Evolutionary conservation across 208 protist species (phyloP), one percentile per base, ranked within the genome.

Genomic region (Herpetomonas muscarum): DNA sequence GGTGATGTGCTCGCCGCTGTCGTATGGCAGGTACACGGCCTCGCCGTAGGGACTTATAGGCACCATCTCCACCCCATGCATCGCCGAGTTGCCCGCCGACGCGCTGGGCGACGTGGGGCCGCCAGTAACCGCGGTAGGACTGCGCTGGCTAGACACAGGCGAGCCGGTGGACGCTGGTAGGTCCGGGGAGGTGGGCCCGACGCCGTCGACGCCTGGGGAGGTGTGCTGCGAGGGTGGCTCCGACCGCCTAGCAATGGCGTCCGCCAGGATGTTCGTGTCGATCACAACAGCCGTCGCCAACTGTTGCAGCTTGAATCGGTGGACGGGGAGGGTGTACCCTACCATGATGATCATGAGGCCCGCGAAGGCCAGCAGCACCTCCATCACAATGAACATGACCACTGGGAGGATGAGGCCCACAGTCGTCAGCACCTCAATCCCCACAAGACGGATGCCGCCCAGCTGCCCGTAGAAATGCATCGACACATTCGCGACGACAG

Each of bases 301-400:
- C 41, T 46, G 41, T 6, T 19, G 5, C 10, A 46, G 41, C 41
- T 46, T 9, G 22, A 46, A 46, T 9, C 41, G 41, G 15, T 46
- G 41, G 15, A 46, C 41, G 5, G 41, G 41, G 15, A 46, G 19
- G 5, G 41, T 46, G 41, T 46, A 46, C 5, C 41, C 41, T 24
- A 46, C 41, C 41, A 46, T 46, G 41, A 46, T 46, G 41, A 46
- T 46, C 41, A 46, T 6, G 17, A 46, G 41, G 5, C 15, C 41
- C 15, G 41, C 10, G 41, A 46, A 46, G 10, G 41, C 41, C 10
- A 46, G 41, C 15, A 46, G 41, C 6, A 46, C 41, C 19, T 46
- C 41, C 5, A 19, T 46, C 17, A 46, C 41, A 19, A 46, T 46
- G 19, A 46, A 46, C 15, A 46, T 46, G 19, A 46, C 22, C 10